Evolutionary conservation across 2,329 filamentous ascomycete species (phyloP).

Genomic region (Ophiostoma triangulosporum): DNA sequence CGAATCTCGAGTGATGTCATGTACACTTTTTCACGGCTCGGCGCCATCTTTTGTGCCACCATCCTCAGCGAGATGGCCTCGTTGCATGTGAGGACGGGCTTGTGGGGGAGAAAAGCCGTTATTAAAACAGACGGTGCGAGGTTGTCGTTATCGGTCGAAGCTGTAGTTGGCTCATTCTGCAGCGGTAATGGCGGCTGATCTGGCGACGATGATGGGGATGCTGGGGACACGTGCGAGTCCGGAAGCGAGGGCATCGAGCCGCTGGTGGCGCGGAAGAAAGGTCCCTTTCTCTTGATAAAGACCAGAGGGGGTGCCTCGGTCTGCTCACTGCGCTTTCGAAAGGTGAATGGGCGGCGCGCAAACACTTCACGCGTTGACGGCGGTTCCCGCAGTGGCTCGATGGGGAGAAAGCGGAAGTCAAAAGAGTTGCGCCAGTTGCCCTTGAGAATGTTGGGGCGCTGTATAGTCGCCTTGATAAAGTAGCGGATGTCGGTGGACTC

Average conservation of each 20-base stretch:
- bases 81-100: slow-evolving; percentile 80
- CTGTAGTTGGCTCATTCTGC: not conserved
- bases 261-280: slow-evolving; percentile 14
- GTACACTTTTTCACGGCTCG: slow-evolving; percentile 56
- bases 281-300: slow-evolving; percentile 35
- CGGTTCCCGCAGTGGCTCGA: slow-evolving; percentile 68
- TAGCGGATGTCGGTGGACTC: slow-evolving; percentile 84
- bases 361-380: slow-evolving; percentile 65
- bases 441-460: slow-evolving; percentile 76
- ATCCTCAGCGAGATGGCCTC: slow-evolving; percentile 70
- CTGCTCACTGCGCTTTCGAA: slow-evolving; percentile 27
- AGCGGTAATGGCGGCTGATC: slow-evolving; percentile 16
- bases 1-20: slow-evolving; percentile 70
- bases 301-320: slow-evolving; percentile 13
- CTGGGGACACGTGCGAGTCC: not conserved
- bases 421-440: slow-evolving; percentile 64
- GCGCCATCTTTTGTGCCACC: slow-evolving; percentile 61
- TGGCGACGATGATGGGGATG: not conserved
- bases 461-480: slow-evolving; percentile 89
- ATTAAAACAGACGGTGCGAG: slow-evolving; percentile 57
- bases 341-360: slow-evolving; percentile 57
- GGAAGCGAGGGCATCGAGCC: slow-evolving; percentile 32
- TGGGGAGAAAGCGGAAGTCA: slow-evolving; percentile 78
- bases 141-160: slow-evolving; percentile 17
- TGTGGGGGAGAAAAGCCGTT: slow-evolving; percentile 69